Evolutionary conservation across 2,329 filamentous ascomycete species (phyloP), one percentile per base, ranked within the genome.

Genomic region (Penicillium sp.): DNA sequence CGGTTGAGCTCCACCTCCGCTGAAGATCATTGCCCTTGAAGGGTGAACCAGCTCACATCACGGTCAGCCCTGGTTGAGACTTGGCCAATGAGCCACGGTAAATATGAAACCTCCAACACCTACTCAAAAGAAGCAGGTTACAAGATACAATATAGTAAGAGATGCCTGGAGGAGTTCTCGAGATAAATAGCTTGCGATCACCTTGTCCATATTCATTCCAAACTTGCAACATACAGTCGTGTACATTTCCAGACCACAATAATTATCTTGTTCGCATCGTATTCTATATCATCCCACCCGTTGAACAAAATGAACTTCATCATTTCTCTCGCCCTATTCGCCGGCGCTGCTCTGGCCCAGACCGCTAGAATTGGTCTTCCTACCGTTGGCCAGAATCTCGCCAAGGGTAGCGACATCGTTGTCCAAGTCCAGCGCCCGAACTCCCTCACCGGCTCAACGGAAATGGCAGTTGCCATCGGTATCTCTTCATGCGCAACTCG

Each of bases 401-500:
- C 56, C 17, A 59, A 69, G 1, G 74, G 72, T 2, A 53, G 55
- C 4, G 51, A 72, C 1, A 24, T 71, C n/a, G 61, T 61, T 15
- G 65, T 76, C 3, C 73, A 75, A 56, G 62, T 76, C 3, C 72
- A 73, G 49, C 72, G 70, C 40, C 69, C 72, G 72, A 72, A 74
- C 59, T 63, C 68, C 30, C 58, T 72, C 5, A 76, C 70, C 7
- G 55, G 61, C 1, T 74, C 71, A 3, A 53, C 62, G 5, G 72
- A 76, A 37, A 63, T 76, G 56, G 68, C 58, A 0, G 61, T 76
- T 40, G 73, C 71, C 9, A 75, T 76, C 26, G 74, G 74, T 2
- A 59, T 76, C 22, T 51, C 69, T 9, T 72, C 72, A 10, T 76
- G 74, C 50, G 42, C 51, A 3, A 53, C 56, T 2, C n/a, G 24